These are phyloP conservation scores for Smittium culicis DNA, from an alignment of 371 early-diverging fungal genomes.

Conservation along the genomic window DNA sequence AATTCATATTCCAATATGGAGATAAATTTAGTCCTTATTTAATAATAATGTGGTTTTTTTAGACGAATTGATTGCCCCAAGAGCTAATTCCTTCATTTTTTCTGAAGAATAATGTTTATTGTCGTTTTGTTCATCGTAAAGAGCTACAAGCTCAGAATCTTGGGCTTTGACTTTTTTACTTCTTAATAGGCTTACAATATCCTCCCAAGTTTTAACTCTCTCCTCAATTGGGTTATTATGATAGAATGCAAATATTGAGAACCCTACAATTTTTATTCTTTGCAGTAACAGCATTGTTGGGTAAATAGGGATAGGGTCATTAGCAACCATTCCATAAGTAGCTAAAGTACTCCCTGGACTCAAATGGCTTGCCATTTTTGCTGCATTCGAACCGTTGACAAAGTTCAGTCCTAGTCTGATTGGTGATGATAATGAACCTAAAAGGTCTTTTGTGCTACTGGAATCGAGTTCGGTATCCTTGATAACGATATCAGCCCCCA, in stretches of 20 bases:
- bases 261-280: slow-evolving; percentile 59
- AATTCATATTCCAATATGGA: too few relatives aligned
- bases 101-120: too few relatives aligned
- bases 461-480: slow-evolving; percentile 45
- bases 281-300: slow-evolving; percentile 76
- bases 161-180: slow-evolving; percentile 4
- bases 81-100: too few relatives aligned
- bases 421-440: slow-evolving; percentile 26
- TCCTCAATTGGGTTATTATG: slow-evolving; percentile 13
- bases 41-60: too few relatives aligned
- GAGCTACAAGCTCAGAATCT: background rate
- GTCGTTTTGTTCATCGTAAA: too few relatives aligned
- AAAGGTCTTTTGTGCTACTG: slow-evolving; percentile 20
- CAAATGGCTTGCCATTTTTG: slow-evolving; percentile 55
- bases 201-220: slow-evolving; percentile 19
- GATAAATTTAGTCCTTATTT: too few relatives aligned
- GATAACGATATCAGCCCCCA: slow-evolving; percentile 70
- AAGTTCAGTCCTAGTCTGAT: slow-evolving; percentile 74
- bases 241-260: slow-evolving; percentile 85
- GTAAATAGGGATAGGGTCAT: slow-evolving; percentile 39
- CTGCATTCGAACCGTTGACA: slow-evolving; percentile 74
- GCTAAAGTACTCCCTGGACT: slow-evolving; percentile 34
- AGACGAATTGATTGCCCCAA: too few relatives aligned
- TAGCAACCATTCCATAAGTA: slow-evolving; percentile 84
- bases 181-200: slow-evolving; percentile 13